Evolutionary conservation across 202 grass and related monocot genomes (phyloP).

Genomic region (Dendrocalamus latiflorus): DNA sequence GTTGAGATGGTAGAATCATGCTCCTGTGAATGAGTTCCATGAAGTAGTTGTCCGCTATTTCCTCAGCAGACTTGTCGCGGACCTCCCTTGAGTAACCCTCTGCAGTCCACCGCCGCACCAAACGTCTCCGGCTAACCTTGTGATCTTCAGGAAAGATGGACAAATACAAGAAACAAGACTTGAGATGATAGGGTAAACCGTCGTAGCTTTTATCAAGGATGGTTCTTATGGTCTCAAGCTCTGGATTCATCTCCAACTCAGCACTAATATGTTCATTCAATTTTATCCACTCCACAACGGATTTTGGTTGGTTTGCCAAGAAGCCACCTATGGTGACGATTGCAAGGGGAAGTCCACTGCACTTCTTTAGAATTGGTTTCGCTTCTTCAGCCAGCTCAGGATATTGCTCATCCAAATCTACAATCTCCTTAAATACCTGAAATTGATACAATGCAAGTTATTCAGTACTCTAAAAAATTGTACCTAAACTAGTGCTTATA

Average conservation of each 20-base stretch:
- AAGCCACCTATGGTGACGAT: constrained; percentile 14
- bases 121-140: not conserved
- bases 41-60: too few species aligned
- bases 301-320: constrained; percentile 13
- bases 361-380: constrained; percentile 16
- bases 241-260: constrained; percentile 11
- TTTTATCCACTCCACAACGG: not conserved
- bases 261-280: constrained; percentile 5
- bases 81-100: too few species aligned
- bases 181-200: constrained; percentile 26
- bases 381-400: constrained; percentile 1
- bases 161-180: too few species aligned
- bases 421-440: not conserved
- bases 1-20: too few species aligned
- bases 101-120: too few species aligned
- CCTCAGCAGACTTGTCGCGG: too few species aligned
- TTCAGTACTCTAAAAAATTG: too few species aligned
- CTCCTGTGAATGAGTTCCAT: too few species aligned
- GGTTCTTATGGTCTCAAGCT: not conserved
- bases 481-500: too few species aligned
- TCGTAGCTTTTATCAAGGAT: constrained; percentile 21
- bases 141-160: constrained; percentile 7
- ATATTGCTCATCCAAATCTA: not conserved
- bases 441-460: not conserved
- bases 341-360: constrained; percentile 18